These are phyloP conservation scores for Stagonosporopsis chrysanthemi DNA, from an alignment of 2,329 filamentous ascomycete species.

Conservation along the genomic window DNA sequence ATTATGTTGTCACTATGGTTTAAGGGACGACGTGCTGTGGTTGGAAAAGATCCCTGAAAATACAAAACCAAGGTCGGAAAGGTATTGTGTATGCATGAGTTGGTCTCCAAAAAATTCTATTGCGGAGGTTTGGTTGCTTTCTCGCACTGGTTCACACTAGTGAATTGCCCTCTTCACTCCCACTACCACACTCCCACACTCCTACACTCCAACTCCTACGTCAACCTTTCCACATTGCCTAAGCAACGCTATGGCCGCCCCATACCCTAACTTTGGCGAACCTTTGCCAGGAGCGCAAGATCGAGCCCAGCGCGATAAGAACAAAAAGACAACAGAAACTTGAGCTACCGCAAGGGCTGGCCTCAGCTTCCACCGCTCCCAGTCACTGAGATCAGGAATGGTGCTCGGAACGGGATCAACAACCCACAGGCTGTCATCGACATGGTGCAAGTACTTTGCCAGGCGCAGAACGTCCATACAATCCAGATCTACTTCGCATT, in stretches of 20 bases:
- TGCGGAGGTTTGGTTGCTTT: no score
- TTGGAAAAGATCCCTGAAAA: no score
- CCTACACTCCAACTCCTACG: no score
- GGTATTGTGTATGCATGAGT: no score
- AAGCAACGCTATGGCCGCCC: not conserved
- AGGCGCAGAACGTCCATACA: not conserved
- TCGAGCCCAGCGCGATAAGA: not conserved
- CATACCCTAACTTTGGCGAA: not conserved
- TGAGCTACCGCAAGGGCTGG: not conserved
- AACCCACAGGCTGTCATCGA: not conserved
- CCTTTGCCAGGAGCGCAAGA: not conserved
- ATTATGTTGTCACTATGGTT: no score
- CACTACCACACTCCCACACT: no score
- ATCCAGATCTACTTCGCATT: not conserved
- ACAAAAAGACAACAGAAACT: not conserved
- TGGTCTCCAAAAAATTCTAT: no score
- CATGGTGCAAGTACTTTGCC: not conserved
- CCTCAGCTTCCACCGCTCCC: not conserved
- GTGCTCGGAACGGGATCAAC: not conserved
- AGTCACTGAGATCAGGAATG: not conserved
- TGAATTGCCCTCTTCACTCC: no score
- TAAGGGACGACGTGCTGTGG: no score
- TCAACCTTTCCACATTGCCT: no score
- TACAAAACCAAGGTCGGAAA: no score
- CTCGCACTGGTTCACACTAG: no score